Percentiles rank a stretch among this genome's conserved stretches.
phyloP scores from a whole-genome alignment of 78 protist species.

The Speleostelium caveatum region DNA sequence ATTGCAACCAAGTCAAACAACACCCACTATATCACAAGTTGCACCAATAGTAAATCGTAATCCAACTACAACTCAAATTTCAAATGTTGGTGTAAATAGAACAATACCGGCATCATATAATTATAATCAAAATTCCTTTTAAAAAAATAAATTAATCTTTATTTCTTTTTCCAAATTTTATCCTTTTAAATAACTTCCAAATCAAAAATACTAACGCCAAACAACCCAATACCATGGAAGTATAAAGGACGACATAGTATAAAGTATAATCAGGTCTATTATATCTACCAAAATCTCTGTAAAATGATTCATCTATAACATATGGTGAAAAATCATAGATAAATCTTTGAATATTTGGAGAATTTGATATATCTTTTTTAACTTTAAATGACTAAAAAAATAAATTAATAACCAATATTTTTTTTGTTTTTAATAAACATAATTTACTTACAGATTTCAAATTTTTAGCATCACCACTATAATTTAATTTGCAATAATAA shows the following conservation, averaged over 20 bases:
- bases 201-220: background rate
- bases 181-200: background rate
- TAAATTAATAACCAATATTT: background rate
- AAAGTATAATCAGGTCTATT: background rate
- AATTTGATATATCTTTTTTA: background rate
- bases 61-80: background rate
- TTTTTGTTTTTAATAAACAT: background rate
- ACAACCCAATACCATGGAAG: background rate
- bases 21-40: background rate
- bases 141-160: background rate
- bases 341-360: background rate
- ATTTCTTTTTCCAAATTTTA: background rate
- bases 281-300: background rate
- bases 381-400: background rate
- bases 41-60: background rate
- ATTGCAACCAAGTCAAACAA: background rate
- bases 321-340: constrained; percentile 26
- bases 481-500: background rate
- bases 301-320: background rate
- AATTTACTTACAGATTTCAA: background rate
- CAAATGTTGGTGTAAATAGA: background rate
- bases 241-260: background rate
- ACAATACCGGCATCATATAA: background rate
- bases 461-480: too few relatives aligned
- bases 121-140: background rate